Conservation (phyloP, 148 eudicot species). For the Persicaria tinctoria region DNA sequence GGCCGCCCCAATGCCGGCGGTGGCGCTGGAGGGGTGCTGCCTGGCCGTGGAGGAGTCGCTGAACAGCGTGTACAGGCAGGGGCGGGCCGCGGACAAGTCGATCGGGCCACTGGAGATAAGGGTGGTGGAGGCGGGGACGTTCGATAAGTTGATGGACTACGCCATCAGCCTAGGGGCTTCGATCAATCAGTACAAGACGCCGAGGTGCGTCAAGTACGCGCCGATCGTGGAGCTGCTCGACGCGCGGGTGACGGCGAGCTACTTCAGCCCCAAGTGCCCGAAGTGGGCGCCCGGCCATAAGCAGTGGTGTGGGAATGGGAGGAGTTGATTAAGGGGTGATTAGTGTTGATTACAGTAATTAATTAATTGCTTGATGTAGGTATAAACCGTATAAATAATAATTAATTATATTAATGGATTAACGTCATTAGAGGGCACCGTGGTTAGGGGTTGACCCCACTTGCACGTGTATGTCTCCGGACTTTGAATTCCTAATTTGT, state of each 20-base stretch:
- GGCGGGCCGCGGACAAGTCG: constrained; percentile 63
- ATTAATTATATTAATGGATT: too few relatives aligned
- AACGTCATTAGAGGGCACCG: too few relatives aligned
- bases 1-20: constrained; percentile 41
- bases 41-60: constrained; percentile 56
- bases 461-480: too few relatives aligned
- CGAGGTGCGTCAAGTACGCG: constrained; percentile 77
- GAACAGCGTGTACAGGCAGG: constrained; percentile 65
- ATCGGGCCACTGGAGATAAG: constrained; percentile 69
- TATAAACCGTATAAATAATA: too few relatives aligned
- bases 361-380: neutral
- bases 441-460: too few relatives aligned
- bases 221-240: constrained; percentile 84
- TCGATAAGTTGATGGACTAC: constrained; percentile 71
- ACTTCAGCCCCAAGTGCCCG: constrained; percentile 84
- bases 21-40: constrained; percentile 54
- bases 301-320: constrained; percentile 47
- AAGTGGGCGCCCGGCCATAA: constrained; percentile 82
- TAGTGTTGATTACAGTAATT: constrained; percentile 1
- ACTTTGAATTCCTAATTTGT: too few relatives aligned
- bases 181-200: constrained; percentile 88
- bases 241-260: constrained; percentile 48
- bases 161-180: constrained; percentile 91
- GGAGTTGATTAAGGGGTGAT: constrained; percentile 20
- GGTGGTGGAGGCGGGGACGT: constrained; percentile 60